Conservation (phyloP, 495 filamentous ascomycete genomes). For the Neurospora sp. region DNA sequence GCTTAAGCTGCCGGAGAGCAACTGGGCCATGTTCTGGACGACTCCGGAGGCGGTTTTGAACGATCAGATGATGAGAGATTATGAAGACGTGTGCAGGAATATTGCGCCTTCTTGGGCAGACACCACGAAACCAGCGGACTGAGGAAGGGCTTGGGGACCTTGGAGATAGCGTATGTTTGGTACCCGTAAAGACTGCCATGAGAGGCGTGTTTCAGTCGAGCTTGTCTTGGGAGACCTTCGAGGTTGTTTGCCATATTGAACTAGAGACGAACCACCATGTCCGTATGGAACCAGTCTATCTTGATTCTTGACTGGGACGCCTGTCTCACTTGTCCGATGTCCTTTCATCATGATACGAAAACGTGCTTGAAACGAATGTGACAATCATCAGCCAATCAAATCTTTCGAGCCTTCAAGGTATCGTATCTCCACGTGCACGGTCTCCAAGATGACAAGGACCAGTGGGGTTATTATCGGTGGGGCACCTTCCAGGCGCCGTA, state of each 20-base stretch:
- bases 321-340: not conserved
- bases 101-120: slow-evolving; percentile 82
- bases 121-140: slow-evolving; percentile 52
- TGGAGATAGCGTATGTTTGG: not conserved
- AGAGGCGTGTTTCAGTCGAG: not conserved
- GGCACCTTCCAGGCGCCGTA: not conserved
- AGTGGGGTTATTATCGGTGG: slow-evolving; percentile 1
- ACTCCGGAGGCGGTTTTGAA: slow-evolving; percentile 47
- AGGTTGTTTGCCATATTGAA: not conserved
- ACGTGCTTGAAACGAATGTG: not conserved
- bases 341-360: not conserved
- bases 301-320: not conserved
- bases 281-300: not conserved
- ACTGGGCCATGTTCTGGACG: slow-evolving; percentile 99
- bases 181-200: not conserved
- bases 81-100: slow-evolving; percentile 68
- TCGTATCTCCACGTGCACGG: not conserved
- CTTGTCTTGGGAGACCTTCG: not conserved
- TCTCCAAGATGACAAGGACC: slow-evolving; percentile 4
- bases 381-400: not conserved
- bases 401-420: not conserved
- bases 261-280: not conserved
- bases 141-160: not conserved
- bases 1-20: slow-evolving; percentile 63
- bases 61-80: slow-evolving; percentile 57